Percentiles rank a stretch among this genome's conserved stretches.
Evolutionary conservation across 163 green algal genomes (phyloP).

Genomic region (Chloroidium sp.): DNA sequence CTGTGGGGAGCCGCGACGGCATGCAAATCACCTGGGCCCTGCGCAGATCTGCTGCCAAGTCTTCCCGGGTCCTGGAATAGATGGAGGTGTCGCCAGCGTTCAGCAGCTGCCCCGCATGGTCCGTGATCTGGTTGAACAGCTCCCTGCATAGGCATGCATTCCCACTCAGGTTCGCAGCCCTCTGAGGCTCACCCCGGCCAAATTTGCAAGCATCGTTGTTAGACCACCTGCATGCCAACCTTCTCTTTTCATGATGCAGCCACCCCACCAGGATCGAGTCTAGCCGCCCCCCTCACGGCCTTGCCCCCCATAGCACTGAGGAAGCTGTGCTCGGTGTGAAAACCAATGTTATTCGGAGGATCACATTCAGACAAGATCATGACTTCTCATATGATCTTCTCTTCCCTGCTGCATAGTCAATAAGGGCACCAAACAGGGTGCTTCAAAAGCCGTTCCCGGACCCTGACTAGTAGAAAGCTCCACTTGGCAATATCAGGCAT

Average conservation of each 20-base stretch:
- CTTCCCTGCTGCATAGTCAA: no score
- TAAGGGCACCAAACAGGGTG: no score
- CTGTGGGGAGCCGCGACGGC: not conserved
- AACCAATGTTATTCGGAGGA: no score
- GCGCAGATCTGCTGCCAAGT: conserved; percentile 11
- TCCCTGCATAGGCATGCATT: conserved; percentile 16
- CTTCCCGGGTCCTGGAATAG: conserved; percentile 23
- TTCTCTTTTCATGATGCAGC: not conserved
- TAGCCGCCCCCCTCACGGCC: not conserved
- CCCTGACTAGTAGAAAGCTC: not conserved
- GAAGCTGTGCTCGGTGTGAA: no score
- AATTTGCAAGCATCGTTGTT: not conserved
- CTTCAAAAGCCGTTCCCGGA: not conserved
- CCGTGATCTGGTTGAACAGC: conserved; percentile 37
- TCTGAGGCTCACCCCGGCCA: not conserved
- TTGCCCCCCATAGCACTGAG: no score
- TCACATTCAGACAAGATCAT: no score
- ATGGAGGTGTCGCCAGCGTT: conserved; percentile 34
- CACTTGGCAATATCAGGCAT: no score
- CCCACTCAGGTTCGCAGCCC: not conserved
- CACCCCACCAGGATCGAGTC: not conserved
- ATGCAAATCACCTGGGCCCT: not conserved
- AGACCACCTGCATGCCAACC: not conserved
- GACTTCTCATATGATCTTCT: no score
- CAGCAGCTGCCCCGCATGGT: conserved; percentile 41